These are phyloP conservation scores for Globisporangium solare DNA, from an alignment of 352 stramenopile species.

Conservation along the genomic window DNA sequence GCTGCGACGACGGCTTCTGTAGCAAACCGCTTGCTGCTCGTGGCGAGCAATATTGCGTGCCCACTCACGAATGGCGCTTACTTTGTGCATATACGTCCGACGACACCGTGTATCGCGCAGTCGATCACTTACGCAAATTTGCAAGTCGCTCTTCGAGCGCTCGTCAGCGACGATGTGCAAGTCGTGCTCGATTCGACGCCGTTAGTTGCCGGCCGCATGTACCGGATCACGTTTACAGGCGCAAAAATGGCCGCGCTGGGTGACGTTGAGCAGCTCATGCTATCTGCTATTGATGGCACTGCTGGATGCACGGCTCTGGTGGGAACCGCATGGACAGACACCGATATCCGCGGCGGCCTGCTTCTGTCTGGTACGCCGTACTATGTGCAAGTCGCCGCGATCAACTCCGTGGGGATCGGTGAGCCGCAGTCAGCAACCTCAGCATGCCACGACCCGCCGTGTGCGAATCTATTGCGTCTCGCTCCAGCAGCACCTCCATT, in stretches of 20 bases:
- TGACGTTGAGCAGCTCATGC: constrained; percentile 35
- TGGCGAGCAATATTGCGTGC: constrained; percentile 27
- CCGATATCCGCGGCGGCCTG: constrained; percentile 73
- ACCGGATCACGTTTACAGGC: constrained; percentile 88
- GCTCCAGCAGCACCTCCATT: constrained; percentile 66
- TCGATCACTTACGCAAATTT: constrained; percentile 26
- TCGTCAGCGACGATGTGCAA: constrained; percentile 55
- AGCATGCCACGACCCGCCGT: constrained; percentile 49
- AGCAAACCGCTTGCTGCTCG: constrained; percentile 36
- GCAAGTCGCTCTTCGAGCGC: constrained; percentile 22
- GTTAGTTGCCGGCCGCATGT: constrained; percentile 35
- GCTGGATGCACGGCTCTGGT: constrained; percentile 41
- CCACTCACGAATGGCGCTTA: constrained; percentile 34
- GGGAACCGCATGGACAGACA: constrained; percentile 59
- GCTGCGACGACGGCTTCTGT: constrained; percentile 23
- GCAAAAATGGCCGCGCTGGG: constrained; percentile 44
- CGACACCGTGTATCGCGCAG: constrained; percentile 38
- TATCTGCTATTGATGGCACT: constrained; percentile 50
- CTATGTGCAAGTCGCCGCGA: constrained; percentile 85
- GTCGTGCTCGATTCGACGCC: constrained; percentile 49
- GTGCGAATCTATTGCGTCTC: constrained; percentile 30
- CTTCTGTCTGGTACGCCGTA: constrained; percentile 83
- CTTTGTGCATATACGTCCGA: constrained; percentile 46
- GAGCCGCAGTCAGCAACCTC: constrained; percentile 34
- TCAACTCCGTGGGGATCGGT: constrained; percentile 85